Conservation (phyloP, 2,329 filamentous ascomycete genomes). For the Meredithiella fracta region DNA sequence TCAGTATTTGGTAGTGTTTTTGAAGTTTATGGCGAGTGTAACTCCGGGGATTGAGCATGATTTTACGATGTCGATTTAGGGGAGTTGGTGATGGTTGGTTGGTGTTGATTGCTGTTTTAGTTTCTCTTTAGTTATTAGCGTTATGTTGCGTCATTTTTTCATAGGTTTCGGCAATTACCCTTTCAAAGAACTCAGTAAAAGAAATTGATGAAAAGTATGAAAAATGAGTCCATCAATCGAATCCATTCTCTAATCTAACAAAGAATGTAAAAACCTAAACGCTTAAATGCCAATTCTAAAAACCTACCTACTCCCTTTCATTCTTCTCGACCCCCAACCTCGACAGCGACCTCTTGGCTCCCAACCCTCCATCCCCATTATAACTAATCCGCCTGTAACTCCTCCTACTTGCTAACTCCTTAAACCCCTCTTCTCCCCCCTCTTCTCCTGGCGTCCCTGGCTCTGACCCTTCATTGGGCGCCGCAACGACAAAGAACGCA, state of each 20-base stretch:
- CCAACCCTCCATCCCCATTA: neutral
- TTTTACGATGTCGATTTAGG: constrained; percentile 84
- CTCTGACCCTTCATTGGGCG: constrained; percentile 42
- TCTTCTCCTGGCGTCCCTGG: constrained; percentile 31
- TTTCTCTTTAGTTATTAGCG: neutral
- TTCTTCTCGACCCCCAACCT: too few relatives aligned
- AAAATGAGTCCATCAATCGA: neutral
- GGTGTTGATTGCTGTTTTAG: neutral
- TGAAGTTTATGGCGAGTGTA: constrained; percentile 79
- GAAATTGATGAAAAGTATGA: too few relatives aligned
- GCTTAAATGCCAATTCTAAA: neutral
- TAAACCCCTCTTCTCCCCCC: constrained; percentile 4
- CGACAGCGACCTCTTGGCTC: constrained; percentile 8
- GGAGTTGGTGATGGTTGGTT: neutral
- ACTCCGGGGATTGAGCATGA: constrained; percentile 96
- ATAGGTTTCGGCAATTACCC: too few relatives aligned
- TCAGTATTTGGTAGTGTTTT: constrained; percentile 72
- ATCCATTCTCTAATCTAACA: too few relatives aligned
- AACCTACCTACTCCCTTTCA: too few relatives aligned
- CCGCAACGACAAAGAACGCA: constrained; percentile 46
- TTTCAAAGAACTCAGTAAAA: too few relatives aligned
- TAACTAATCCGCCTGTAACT: neutral
- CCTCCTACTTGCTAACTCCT: neutral
- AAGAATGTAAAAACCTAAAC: neutral
- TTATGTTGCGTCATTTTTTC: too few relatives aligned